Conservation (phyloP, 345 rosid genomes). For the Brassica juncea region DNA sequence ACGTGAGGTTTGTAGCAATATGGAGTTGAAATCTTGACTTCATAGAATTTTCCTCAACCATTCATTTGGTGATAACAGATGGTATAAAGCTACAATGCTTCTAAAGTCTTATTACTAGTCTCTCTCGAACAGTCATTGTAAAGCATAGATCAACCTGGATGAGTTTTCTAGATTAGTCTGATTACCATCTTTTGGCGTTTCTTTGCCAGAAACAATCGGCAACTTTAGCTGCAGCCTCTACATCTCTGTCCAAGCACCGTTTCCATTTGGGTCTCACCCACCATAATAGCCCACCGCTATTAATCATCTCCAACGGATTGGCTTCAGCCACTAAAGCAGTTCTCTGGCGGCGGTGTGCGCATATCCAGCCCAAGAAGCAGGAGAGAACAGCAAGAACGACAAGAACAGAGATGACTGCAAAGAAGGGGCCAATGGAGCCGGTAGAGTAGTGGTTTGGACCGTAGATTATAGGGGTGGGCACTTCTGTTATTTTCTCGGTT, state of each 20-base stretch:
- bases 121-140: no score
- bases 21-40: no score
- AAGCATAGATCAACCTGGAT: no score
- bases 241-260: slow-evolving; percentile 42
- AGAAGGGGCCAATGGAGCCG: slow-evolving; percentile 71
- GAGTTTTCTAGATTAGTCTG: background rate
- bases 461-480: background rate
- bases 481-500: no score
- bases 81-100: no score
- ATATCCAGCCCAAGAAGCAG: slow-evolving; percentile 61
- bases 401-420: slow-evolving; percentile 61
- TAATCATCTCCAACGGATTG: slow-evolving; percentile 47
- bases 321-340: slow-evolving; percentile 10
- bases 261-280: slow-evolving; percentile 50
- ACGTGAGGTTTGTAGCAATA: no score
- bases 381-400: slow-evolving; percentile 55
- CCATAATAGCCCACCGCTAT: slow-evolving; percentile 42
- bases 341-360: slow-evolving; percentile 27
- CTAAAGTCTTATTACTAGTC: no score
- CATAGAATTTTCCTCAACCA: no score
- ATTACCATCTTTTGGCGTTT: slow-evolving; percentile 18
- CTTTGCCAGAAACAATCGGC: slow-evolving; percentile 24
- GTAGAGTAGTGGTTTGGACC: slow-evolving; percentile 38
- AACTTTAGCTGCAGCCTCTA: slow-evolving; percentile 50
- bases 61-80: no score